phyloP scores from a whole-genome alignment of 2,329 filamentous ascomycete species.

The Ceratocystis cubensis region DNA sequence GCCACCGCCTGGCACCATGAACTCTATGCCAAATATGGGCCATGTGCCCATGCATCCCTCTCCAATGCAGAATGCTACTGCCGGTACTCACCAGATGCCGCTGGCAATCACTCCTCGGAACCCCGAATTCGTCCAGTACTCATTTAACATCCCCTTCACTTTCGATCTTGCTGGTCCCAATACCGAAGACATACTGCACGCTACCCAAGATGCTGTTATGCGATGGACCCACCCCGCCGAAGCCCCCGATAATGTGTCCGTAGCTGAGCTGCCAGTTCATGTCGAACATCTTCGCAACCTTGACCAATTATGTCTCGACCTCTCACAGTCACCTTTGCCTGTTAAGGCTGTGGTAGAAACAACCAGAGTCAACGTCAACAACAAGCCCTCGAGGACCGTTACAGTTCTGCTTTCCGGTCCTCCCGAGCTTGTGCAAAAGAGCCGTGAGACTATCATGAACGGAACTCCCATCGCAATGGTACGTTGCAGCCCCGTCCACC shows the following conservation, averaged over 20 bases:
- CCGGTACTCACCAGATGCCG: conserved; percentile 18
- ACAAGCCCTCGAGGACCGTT: conserved; percentile 56
- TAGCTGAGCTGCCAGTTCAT: conserved; percentile 86
- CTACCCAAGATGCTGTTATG: conserved; percentile 72
- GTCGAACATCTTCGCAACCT: conserved; percentile 72
- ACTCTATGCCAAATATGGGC: conserved; percentile 18
- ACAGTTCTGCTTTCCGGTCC: conserved; percentile 87
- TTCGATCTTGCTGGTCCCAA: conserved; percentile 87
- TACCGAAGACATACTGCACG: conserved; percentile 87
- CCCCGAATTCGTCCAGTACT: conserved; percentile 53
- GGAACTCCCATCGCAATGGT: conserved; percentile 87
- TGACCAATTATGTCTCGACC: conserved; percentile 65
- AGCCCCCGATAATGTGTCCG: conserved; percentile 68
- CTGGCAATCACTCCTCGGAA: conserved; percentile 14
- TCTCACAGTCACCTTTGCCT: conserved; percentile 57
- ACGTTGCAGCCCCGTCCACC: conserved; percentile 31
- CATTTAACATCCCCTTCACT: conserved; percentile 94
- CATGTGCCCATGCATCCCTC: conserved; percentile 35
- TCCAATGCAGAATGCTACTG: conserved; percentile 21
- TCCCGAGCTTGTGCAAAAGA: conserved; percentile 77
- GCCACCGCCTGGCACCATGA: conserved; percentile 14
- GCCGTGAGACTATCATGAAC: conserved; percentile 77
- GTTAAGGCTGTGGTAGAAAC: conserved; percentile 68
- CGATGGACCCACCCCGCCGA: conserved; percentile 90
- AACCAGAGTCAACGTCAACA: conserved; percentile 63